Conservation (phyloP, 148 eudicot species). For the Vaccinium myrtillus region DNA sequence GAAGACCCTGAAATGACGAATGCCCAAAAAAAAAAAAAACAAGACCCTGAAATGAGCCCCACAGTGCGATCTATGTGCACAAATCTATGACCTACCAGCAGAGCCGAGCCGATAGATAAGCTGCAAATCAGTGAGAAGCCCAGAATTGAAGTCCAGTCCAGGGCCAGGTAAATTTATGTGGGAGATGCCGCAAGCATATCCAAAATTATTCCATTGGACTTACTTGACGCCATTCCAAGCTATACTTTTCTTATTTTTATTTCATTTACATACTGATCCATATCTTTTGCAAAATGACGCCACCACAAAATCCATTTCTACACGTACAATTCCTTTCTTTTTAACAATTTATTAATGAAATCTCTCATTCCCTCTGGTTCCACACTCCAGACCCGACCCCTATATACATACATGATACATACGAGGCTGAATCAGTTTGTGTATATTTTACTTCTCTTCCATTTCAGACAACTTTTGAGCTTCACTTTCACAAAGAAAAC, state of each 20-base stretch:
- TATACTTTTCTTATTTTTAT: not conserved
- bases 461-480: not conserved
- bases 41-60: no score
- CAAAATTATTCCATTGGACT: slow-evolving; percentile 17
- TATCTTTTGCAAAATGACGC: not conserved
- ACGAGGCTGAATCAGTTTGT: no score
- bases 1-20: no score
- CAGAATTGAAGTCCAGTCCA: not conserved
- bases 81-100: not conserved
- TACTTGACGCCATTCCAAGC: slow-evolving; percentile 20
- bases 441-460: not conserved
- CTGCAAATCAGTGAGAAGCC: not conserved
- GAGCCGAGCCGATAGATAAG: not conserved
- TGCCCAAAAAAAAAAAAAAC: no score
- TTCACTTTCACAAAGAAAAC: slow-evolving; percentile 12
- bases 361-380: not conserved
- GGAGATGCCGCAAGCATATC: slow-evolving; percentile 16
- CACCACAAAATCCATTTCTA: not conserved
- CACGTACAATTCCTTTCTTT: not conserved
- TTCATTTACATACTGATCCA: no score
- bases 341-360: not conserved
- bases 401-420: not conserved
- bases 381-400: not conserved
- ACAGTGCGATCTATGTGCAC: no score
- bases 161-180: not conserved